phyloP scores from a whole-genome alignment of 2,329 filamentous ascomycete genomes.

The Fusarium dlaminii region DNA sequence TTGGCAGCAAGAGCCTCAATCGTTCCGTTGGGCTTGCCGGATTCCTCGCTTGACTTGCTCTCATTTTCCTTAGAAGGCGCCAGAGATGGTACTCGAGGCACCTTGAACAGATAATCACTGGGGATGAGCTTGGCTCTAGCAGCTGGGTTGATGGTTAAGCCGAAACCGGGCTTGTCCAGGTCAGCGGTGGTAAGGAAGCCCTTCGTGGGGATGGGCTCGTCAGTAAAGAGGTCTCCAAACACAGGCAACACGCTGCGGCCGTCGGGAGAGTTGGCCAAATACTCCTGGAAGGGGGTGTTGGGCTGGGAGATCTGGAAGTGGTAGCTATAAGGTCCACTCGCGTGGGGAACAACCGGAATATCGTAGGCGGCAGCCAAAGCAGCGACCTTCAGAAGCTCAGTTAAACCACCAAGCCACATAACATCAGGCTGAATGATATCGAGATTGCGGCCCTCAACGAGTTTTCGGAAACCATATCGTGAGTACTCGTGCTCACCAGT shows the following conservation, averaged over 20 bases:
- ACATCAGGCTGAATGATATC: conserved; percentile 96
- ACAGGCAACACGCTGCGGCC: conserved; percentile 90
- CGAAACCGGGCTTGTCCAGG: conserved; percentile 90
- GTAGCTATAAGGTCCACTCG: conserved; percentile 93
- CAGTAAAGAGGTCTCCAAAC: conserved; percentile 88
- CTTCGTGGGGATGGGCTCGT: conserved; percentile 87
- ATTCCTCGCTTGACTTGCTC: conserved; percentile 20
- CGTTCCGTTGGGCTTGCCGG: conserved; percentile 35
- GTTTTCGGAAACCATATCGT: conserved; percentile 91
- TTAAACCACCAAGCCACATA: conserved; percentile 96
- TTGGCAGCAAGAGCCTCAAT: conserved; percentile 48
- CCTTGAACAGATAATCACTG: conserved; percentile 76
- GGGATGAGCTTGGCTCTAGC: conserved; percentile 78
- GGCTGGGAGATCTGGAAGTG: conserved; percentile 95
- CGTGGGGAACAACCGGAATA: conserved; percentile 94
- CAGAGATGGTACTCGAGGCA: conserved; percentile 63
- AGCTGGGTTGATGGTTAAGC: conserved; percentile 83
- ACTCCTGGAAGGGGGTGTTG: conserved; percentile 95
- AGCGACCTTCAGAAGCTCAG: conserved; percentile 88
- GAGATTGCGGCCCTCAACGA: conserved; percentile 89
- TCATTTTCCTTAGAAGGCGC: conserved; percentile 45
- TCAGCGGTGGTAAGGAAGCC: conserved; percentile 83
- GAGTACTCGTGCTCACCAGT: conserved; percentile 97
- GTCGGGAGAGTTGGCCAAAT: conserved; percentile 91
- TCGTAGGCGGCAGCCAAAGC: conserved; percentile 93